phyloP scores from a whole-genome alignment of 2,329 filamentous ascomycete species.

The Colletotrichum gloeosporioides region DNA sequence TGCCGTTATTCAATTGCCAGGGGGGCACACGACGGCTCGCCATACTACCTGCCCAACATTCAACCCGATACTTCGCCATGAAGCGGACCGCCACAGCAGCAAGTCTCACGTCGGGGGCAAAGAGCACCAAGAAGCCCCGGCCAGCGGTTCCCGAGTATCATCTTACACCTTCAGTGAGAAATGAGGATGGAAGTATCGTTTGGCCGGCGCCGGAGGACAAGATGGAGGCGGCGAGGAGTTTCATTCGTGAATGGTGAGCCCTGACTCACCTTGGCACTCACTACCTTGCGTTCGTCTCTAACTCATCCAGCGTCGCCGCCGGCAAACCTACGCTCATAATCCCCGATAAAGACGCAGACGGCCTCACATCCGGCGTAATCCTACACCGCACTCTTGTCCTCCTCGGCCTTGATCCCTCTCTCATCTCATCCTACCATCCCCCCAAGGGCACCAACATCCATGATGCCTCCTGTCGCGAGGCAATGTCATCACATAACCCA shows the following conservation, averaged over 20 bases:
- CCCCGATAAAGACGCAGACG: slow-evolving; percentile 74
- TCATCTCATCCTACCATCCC: slow-evolving; percentile 64
- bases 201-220: slow-evolving; percentile 67
- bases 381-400: slow-evolving; percentile 63
- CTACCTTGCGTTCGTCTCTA: not conserved
- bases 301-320: slow-evolving; percentile 50
- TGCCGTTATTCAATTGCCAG: accelerated
- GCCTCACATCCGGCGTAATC: slow-evolving; percentile 68
- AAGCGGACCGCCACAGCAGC: not conserved
- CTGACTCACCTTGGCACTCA: not conserved
- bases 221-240: slow-evolving; percentile 58
- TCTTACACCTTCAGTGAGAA: slow-evolving; percentile 41
- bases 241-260: slow-evolving; percentile 63
- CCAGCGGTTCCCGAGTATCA: slow-evolving; percentile 48
- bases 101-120: not conserved
- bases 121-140: not conserved
- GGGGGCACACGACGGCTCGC: not conserved
- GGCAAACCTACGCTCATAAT: slow-evolving; percentile 62
- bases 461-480: slow-evolving; percentile 53
- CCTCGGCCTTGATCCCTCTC: slow-evolving; percentile 57
- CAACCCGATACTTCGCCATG: not conserved
- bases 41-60: not conserved
- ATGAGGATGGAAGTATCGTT: slow-evolving; percentile 51
- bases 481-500: slow-evolving; percentile 52
- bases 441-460: slow-evolving; percentile 66